Conservation (phyloP, 495 filamentous ascomycete species). For the Trichoderma orchidacearum region DNA sequence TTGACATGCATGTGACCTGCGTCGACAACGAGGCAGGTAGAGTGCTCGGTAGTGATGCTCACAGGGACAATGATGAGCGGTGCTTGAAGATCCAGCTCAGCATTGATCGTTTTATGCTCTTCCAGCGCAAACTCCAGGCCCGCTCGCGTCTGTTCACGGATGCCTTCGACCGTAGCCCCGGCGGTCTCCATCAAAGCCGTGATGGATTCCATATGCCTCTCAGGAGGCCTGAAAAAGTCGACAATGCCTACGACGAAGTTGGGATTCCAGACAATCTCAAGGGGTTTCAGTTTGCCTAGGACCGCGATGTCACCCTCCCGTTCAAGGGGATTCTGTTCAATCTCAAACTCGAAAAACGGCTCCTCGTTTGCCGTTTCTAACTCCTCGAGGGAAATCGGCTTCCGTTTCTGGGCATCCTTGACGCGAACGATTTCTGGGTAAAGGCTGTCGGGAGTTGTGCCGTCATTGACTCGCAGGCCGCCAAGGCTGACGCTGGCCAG, state of each 20-base stretch:
- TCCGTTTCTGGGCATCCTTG: constrained; percentile 57
- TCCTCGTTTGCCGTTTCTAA: constrained; percentile 44
- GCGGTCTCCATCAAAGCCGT: constrained; percentile 86
- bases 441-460: constrained; percentile 77
- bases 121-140: constrained; percentile 91
- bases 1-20: constrained; percentile 90
- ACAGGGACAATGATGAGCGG: constrained; percentile 94
- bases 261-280: constrained; percentile 95
- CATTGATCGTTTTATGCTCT: constrained; percentile 96
- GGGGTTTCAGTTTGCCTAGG: constrained; percentile 81
- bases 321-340: constrained; percentile 92
- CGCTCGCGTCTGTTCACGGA: constrained; percentile 88
- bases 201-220: constrained; percentile 97
- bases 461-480: constrained; percentile 87
- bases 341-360: constrained; percentile 80
- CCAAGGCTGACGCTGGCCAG: constrained; percentile 79
- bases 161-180: constrained; percentile 84
- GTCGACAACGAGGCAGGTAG: constrained; percentile 84
- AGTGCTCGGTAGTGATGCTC: constrained; percentile 64
- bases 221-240: constrained; percentile 90
- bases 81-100: constrained; percentile 87
- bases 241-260: constrained; percentile 78
- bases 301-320: constrained; percentile 81
- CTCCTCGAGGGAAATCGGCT: constrained; percentile 44
- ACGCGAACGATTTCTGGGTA: constrained; percentile 90